Evolutionary conservation across 2,329 filamentous ascomycete species (phyloP), one percentile per base, ranked within the genome.

Genomic region (Davidsoniella neocaledoniae): DNA sequence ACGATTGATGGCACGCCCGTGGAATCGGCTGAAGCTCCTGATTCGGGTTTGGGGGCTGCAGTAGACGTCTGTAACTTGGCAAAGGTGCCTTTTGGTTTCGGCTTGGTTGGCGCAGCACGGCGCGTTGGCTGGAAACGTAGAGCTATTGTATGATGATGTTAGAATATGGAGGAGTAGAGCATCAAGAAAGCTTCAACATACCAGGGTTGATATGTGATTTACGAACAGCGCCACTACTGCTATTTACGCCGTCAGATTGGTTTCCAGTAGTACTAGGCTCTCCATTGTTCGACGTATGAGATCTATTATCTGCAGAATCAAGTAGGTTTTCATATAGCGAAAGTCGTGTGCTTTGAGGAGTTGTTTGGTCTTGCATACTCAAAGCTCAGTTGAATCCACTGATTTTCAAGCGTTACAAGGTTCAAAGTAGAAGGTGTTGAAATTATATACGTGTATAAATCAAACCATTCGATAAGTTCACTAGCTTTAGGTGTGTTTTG

Each of bases 111-210:
- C 21, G 40, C 43, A 7, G 85, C 84, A 54, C 85, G 77, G 59
- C 84, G 84, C 56, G 87, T 87, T 47, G 86, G 86, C 63, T 93
- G 86, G 68, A 94, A 94, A 63, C 83, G 82, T 55, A 93, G 72
- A 59, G 83, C 77, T 63, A 75, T 71, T 41, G 14, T 12, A 7
- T 21, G 17, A 17, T 33, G 19, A n/a, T 6, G 16, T 46, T 46
- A 29, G 37, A 9, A 21, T 19, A 17, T 17, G n/a, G n/a, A 9
- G 2, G 43, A 26, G n/a, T 53, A 43, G 37, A 33, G 49, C 26
- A 9, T 12, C 26, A 33, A 9, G 26, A 33, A 33, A 33, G 1
- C 8, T 33, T 33, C 8, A 16, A 49, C 48, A 37, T 54, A 63
- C 63, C 61, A 54, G 69, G 62, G 48, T 74, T 69, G 43, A 69